Base-by-base conservation (phyloP, 129 eudicot genomes). In the Flaveria trinervia region DNA sequence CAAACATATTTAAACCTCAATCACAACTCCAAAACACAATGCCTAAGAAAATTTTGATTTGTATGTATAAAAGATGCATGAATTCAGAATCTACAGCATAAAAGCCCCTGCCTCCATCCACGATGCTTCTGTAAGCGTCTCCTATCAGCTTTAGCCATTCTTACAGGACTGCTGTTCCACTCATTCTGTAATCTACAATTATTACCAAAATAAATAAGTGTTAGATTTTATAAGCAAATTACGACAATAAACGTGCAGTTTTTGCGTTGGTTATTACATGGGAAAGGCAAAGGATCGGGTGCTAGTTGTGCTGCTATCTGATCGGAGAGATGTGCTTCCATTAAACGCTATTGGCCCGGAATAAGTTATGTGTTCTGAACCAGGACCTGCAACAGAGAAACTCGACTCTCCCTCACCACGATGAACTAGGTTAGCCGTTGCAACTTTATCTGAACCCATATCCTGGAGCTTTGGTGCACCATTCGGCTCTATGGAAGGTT, bases 241-340 rank as follows among this genome's bases (percentile, higher is more conserved):
- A 26, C 67, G 13, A 61, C 9, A 26, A 61, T 14, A 3, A 25
- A 25, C 11, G 25, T 26, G 67, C 9, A 26, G 4, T 13, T 59
- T 7, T 55, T 18, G 62, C 9, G 39, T 59, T 48, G 48, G 49
- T 71, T 20, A 71, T 84, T 89, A 94, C 99, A 94, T 80, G 4
- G 99, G 99, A 86, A 94, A 94, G 61, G 99, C 99, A 75, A 94
- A 94, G 78, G 99, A 94, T 70, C 96, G 77, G 51, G 92, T 88
- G 84, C 98, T 94, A 71, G 97, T 86, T 71, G 97, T 79, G 85
- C 99, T 94, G 86, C 97, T 90, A 51, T 94, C 99, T 5, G 99
- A 93, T 48, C 97, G 91, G 74, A 79, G 88, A 61, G 98, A 94
- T 16, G 86, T 65, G 86, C 86, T 94, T 7, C 97, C 99, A 9